phyloP scores from a whole-genome alignment of 805 yeast species.

The Nakazawaea anatomiae region DNA sequence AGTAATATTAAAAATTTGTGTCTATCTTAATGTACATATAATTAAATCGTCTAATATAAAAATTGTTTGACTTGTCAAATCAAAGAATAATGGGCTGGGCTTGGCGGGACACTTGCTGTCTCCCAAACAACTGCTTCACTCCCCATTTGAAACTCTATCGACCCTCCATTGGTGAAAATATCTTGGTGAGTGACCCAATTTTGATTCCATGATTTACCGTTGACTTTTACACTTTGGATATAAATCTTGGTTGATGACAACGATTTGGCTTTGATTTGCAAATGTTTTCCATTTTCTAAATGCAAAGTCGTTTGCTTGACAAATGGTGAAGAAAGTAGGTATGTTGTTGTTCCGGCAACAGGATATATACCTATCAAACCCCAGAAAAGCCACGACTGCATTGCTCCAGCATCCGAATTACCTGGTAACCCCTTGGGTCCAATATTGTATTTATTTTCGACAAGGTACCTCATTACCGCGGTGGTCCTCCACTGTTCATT shows the following conservation, averaged over 20 bases:
- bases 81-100: conserved; percentile 17
- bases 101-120: conserved; percentile 22
- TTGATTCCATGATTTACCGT: conserved; percentile 21
- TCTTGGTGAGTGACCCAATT: conserved; percentile 29
- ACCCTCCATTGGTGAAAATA: conserved; percentile 24
- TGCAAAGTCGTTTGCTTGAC: conserved; percentile 18
- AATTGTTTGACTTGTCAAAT: neutral
- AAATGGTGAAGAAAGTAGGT: conserved; percentile 27
- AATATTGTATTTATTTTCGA: conserved; percentile 20
- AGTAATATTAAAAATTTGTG: too few relatives aligned
- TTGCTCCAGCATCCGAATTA: conserved; percentile 32
- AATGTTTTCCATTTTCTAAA: conserved; percentile 19
- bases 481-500: conserved; percentile 23
- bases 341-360: conserved; percentile 28
- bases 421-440: conserved; percentile 29
- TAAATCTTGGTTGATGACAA: conserved; percentile 19
- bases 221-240: conserved; percentile 23
- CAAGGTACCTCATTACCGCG: conserved; percentile 24
- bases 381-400: conserved; percentile 31
- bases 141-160: conserved; percentile 15
- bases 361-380: conserved; percentile 29
- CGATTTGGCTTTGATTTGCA: conserved; percentile 1
- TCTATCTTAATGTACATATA: too few relatives aligned
- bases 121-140: conserved; percentile 20
- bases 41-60: too few relatives aligned